Percentiles rank a stretch among this genome's conserved stretches.
Conservation (phyloP, 495 filamentous ascomycete species). For the Aspergillus sclerotioniger region DNA sequence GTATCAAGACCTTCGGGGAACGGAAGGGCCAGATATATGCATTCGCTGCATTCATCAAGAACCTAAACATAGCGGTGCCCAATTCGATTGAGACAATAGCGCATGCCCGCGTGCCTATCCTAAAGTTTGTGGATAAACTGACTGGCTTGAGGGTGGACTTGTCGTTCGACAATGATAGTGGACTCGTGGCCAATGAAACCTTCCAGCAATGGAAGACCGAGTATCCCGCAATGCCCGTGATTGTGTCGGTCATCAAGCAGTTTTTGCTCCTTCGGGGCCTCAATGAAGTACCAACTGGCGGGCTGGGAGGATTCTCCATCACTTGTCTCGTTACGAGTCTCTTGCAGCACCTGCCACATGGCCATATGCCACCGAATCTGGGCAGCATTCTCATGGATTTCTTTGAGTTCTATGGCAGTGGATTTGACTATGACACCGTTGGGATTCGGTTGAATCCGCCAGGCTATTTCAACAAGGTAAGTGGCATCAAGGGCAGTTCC, state of each 20-base stretch:
- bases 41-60: conserved; percentile 52
- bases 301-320: conserved; percentile 90
- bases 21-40: conserved; percentile 44
- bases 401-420: conserved; percentile 80
- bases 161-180: conserved; percentile 89
- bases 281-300: conserved; percentile 86
- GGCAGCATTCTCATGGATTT: conserved; percentile 82
- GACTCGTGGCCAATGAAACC: conserved; percentile 72
- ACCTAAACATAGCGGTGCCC: conserved; percentile 44
- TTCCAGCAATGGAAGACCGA: conserved; percentile 73
- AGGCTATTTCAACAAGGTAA: conserved; percentile 69
- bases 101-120: conserved; percentile 82
- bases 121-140: conserved; percentile 76
- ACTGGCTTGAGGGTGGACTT: conserved; percentile 82
- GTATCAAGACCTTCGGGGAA: conserved; percentile 43
- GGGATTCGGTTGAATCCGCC: conserved; percentile 77
- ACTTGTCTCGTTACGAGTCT: conserved; percentile 90
- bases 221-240: conserved; percentile 77
- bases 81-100: conserved; percentile 62
- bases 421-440: conserved; percentile 61
- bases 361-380: conserved; percentile 61
- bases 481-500: conserved; percentile 18
- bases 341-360: conserved; percentile 71
- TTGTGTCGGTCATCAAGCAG: conserved; percentile 88
- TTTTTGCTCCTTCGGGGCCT: conserved; percentile 83